Conservation (phyloP, 352 stramenopile genomes). For the Paralagenidium karlingii region DNA sequence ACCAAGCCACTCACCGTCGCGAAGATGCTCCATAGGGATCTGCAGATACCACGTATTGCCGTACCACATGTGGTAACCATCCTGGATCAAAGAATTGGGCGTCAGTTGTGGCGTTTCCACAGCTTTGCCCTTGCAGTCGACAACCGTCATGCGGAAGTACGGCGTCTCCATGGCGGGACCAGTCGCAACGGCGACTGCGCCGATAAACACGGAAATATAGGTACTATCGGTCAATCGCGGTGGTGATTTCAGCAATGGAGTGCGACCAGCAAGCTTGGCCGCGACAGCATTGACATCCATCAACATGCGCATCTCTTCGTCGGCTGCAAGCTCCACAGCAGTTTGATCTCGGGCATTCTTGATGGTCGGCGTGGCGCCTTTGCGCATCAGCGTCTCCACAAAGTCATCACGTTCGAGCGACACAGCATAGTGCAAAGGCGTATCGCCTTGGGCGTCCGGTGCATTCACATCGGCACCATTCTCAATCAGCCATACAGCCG, state of each 20-base stretch:
- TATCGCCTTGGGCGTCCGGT: constrained; percentile 69
- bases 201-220: constrained; percentile 79
- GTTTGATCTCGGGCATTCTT: constrained; percentile 59
- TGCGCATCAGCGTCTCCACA: constrained; percentile 80
- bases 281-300: constrained; percentile 38
- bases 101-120: constrained; percentile 66
- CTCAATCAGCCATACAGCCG: constrained; percentile 80
- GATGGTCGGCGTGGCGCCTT: constrained; percentile 58
- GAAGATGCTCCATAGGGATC: constrained; percentile 73
- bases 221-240: constrained; percentile 58
- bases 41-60: constrained; percentile 84
- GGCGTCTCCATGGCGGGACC: constrained; percentile 80
- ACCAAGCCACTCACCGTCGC: constrained; percentile 39
- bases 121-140: constrained; percentile 58
- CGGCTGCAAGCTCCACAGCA: constrained; percentile 51
- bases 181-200: constrained; percentile 64
- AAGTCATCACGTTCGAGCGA: constrained; percentile 70
- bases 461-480: constrained; percentile 73
- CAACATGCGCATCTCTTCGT: constrained; percentile 50
- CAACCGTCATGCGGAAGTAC: constrained; percentile 78
- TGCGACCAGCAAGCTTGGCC: constrained; percentile 14
- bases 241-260: constrained; percentile 35
- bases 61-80: constrained; percentile 83
- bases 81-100: constrained; percentile 78
- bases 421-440: constrained; percentile 76